Conservation (phyloP, 2,329 filamentous ascomycete genomes). For the Hypoxylon sp. region DNA sequence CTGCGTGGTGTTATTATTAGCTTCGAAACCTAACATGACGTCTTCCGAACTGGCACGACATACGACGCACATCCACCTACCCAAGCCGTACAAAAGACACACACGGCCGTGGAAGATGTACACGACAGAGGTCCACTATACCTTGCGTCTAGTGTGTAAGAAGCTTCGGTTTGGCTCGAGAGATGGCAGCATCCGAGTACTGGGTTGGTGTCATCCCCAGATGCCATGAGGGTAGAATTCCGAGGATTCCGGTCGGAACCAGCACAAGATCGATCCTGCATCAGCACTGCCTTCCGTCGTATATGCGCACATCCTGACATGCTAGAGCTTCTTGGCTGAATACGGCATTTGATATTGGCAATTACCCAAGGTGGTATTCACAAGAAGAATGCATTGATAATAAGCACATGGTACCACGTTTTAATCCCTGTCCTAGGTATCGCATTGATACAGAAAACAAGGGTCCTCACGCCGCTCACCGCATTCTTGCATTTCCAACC, state of each 20-base stretch:
- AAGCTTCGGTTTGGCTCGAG: neutral
- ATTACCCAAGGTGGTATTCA: constrained; percentile 20
- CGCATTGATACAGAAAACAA: constrained; percentile 12
- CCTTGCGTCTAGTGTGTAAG: neutral
- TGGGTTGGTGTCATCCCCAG: neutral
- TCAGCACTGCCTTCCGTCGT: neutral
- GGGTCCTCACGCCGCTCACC: neutral
- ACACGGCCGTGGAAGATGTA: neutral
- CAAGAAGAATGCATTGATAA: constrained; percentile 1
- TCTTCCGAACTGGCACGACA: constrained; percentile 9
- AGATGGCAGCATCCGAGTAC: too few species aligned
- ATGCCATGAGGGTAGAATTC: neutral
- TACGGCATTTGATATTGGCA: constrained; percentile 1
- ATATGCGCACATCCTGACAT: neutral
- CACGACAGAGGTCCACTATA: neutral
- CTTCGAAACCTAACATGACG: constrained; percentile 20
- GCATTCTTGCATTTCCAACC: constrained; percentile 19
- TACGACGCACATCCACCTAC: neutral
- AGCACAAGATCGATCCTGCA: neutral
- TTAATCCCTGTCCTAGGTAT: constrained; percentile 31
- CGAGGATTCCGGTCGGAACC: neutral
- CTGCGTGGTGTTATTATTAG: constrained; percentile 26
- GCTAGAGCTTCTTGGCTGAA: neutral
- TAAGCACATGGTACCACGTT: constrained; percentile 35
- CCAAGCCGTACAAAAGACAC: constrained; percentile 4